Conservation (phyloP, 495 filamentous ascomycete species). For the Pseudotulostoma volvatum region DNA sequence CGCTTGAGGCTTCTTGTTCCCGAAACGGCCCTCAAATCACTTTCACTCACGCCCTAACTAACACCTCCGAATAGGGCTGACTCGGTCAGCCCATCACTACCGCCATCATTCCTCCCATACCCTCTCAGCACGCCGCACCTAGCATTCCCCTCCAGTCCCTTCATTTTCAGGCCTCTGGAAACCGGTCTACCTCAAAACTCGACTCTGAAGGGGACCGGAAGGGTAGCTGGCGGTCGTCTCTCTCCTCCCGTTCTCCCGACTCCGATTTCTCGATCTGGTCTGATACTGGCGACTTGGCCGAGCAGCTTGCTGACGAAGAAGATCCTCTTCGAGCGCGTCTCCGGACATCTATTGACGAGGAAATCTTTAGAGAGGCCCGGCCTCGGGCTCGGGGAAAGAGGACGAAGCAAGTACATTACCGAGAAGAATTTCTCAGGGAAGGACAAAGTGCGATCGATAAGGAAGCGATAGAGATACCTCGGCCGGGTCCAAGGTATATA, state of each 20-base stretch:
- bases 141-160: conserved; percentile 43
- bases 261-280: conserved; percentile 74
- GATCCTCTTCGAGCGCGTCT: conserved; percentile 56
- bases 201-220: conserved; percentile 31
- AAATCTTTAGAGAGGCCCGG: conserved; percentile 19
- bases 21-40: too few relatives aligned
- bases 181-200: conserved; percentile 22
- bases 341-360: conserved; percentile 44
- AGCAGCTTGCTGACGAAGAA: conserved; percentile 69
- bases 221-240: conserved; percentile 34
- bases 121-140: conserved; percentile 22
- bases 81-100: conserved; percentile 29
- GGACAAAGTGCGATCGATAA: conserved; percentile 42
- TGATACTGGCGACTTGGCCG: conserved; percentile 83
- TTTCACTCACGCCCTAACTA: not conserved
- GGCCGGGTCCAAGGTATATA: conserved; percentile 43
- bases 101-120: conserved; percentile 45
- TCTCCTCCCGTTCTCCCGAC: conserved; percentile 41
- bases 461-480: conserved; percentile 71
- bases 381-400: conserved; percentile 18
- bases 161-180: conserved; percentile 20
- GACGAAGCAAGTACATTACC: conserved; percentile 38
- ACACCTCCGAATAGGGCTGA: conserved; percentile 21
- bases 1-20: too few relatives aligned
- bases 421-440: conserved; percentile 25